Evolutionary conservation across 805 yeast genomes (phyloP).

Genomic region (Lachancea fermentati): DNA sequence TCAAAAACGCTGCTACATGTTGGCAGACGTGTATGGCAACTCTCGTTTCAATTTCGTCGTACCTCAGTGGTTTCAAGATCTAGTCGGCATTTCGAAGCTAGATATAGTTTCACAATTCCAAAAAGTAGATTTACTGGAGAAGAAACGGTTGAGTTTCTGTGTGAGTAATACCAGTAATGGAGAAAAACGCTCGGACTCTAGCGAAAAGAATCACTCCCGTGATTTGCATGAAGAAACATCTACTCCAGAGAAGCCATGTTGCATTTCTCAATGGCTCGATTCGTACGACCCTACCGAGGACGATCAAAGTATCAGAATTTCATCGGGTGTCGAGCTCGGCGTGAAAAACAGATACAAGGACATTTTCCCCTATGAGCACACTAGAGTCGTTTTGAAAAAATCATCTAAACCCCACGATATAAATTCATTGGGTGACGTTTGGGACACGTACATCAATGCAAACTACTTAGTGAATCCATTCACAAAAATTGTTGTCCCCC

Average conservation of each 20-base stretch:
- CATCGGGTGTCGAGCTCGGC: constrained; percentile 77
- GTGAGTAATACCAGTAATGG: constrained; percentile 2
- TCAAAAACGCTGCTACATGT: constrained; percentile 19
- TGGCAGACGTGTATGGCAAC: constrained; percentile 13
- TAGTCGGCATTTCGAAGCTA: constrained; percentile 23
- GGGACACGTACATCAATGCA: constrained; percentile 77
- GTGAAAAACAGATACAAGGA: constrained; percentile 82
- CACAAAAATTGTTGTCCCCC: constrained; percentile 5
- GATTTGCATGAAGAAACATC: neutral
- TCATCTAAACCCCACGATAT: neutral
- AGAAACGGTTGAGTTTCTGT: constrained; percentile 49
- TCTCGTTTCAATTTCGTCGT: constrained; percentile 26
- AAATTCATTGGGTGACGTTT: constrained; percentile 13
- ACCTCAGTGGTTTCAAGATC: constrained; percentile 50
- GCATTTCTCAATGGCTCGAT: constrained; percentile 7
- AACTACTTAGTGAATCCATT: constrained; percentile 46
- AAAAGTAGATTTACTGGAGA: constrained; percentile 63
- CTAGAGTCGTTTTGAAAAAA: constrained; percentile 59
- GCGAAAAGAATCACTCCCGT: too few relatives aligned
- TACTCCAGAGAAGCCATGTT: neutral
- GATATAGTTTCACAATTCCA: constrained; percentile 49
- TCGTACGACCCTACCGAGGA: constrained; percentile 13
- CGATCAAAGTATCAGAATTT: constrained; percentile 37
- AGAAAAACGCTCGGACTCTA: too few relatives aligned
- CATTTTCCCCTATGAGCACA: constrained; percentile 80